Evolutionary conservation across 192 early-diverging fungal species (phyloP).

Genomic region (Obelidium mucronatum): DNA sequence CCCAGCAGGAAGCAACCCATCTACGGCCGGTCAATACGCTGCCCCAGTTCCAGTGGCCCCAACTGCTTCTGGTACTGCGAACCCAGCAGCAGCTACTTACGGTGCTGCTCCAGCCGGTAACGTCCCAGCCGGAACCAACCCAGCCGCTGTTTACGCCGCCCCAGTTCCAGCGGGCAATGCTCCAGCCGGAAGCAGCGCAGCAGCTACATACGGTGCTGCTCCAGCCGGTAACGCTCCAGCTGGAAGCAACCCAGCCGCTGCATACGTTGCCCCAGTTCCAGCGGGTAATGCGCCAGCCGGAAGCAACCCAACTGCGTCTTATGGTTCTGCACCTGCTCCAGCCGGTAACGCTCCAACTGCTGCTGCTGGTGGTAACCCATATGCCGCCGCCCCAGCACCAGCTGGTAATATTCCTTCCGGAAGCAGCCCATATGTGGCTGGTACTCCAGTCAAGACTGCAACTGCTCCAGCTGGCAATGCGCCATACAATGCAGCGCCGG

Average conservation of each 20-base stretch:
- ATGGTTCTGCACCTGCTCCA: too few relatives aligned
- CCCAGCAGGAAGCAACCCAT: neutral
- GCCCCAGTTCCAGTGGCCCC: neutral
- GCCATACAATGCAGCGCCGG: too few relatives aligned
- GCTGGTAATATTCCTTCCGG: too few relatives aligned
- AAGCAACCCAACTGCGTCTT: too few relatives aligned
- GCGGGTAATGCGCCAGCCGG: too few relatives aligned
- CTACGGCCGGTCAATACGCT: neutral
- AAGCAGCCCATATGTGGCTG: too few relatives aligned
- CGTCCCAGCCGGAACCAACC: neutral
- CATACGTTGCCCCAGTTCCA: neutral
- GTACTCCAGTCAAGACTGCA: too few relatives aligned
- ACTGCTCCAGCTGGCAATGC: too few relatives aligned
- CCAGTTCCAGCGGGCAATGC: neutral
- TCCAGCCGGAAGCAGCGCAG: neutral
- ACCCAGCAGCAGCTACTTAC: neutral
- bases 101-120: neutral
- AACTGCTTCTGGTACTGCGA: neutral
- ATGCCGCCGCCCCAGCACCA: neutral
- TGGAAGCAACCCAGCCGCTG: too few relatives aligned
- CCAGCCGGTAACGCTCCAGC: neutral
- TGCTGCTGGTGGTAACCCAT: too few relatives aligned
- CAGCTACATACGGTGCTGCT: neutral
- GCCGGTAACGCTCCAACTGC: too few relatives aligned
- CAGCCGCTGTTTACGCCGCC: neutral